Conservation (phyloP, 331 rosid species). For the Stylosanthes scabra region DNA sequence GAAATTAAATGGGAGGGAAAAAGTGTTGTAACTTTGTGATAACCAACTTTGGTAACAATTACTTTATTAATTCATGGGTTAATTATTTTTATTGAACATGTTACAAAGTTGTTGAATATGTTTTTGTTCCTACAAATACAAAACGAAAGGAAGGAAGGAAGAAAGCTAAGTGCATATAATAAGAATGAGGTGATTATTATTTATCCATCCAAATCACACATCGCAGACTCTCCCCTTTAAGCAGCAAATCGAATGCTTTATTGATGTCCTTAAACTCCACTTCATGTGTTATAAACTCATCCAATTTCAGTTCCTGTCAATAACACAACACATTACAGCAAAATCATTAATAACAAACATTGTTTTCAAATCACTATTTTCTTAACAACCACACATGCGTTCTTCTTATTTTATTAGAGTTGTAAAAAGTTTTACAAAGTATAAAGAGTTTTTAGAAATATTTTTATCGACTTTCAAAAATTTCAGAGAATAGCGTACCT, state of each 20-base stretch:
- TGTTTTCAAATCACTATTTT: too few species aligned
- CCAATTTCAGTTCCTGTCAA: slow-evolving; percentile 64
- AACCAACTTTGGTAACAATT: not conserved
- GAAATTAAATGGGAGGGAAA: too few species aligned
- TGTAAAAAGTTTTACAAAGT: too few species aligned
- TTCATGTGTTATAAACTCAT: slow-evolving; percentile 78
- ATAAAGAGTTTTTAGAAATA: too few species aligned
- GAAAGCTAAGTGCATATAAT: not conserved
- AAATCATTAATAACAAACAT: too few species aligned
- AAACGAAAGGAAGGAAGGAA: not conserved
- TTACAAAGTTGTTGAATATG: not conserved
- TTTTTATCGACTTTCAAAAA: not conserved
- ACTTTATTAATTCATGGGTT: not conserved
- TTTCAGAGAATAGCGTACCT: slow-evolving; percentile 50
- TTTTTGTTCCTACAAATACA: not conserved
- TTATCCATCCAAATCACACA: slow-evolving; percentile 81
- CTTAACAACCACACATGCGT: too few species aligned
- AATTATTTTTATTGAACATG: not conserved
- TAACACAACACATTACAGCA: not conserved
- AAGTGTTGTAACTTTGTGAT: too few species aligned
- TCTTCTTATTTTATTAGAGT: too few species aligned
- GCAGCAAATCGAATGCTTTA: slow-evolving; percentile 72
- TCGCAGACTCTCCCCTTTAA: slow-evolving; percentile 63
- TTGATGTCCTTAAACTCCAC: slow-evolving; percentile 75
- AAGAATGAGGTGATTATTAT: slow-evolving; percentile 26